Conservation (phyloP, 371 early-diverging fungal genomes). For the Blyttiomyces sp. region DNA sequence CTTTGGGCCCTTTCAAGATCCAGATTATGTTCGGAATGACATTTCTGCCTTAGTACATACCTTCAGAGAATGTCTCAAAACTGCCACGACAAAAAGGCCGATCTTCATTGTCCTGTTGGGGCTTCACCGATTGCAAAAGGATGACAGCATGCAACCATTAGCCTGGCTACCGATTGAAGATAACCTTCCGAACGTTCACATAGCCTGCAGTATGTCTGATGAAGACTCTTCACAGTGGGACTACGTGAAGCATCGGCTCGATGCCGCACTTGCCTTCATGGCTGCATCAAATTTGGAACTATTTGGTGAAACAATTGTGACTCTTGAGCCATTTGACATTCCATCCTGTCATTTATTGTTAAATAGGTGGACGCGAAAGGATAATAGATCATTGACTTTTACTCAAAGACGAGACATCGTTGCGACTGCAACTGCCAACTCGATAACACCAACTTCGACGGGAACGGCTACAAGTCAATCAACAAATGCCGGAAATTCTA, state of each 20-base stretch:
- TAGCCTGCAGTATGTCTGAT: slow-evolving; percentile 6
- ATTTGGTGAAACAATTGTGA: slow-evolving; percentile 1
- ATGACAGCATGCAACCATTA: background rate
- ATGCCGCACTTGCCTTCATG: background rate
- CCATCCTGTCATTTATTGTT: slow-evolving; percentile 14
- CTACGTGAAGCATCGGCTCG: too few species aligned
- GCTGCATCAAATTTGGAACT: slow-evolving; percentile 1
- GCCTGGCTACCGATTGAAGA: slow-evolving; percentile 23
- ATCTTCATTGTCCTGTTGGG: slow-evolving; percentile 12
- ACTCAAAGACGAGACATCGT: slow-evolving; percentile 5
- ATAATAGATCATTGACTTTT: slow-evolving; percentile 1
- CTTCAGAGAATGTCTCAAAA: slow-evolving; percentile 7
- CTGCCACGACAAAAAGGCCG: slow-evolving; percentile 12
- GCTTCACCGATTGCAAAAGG: slow-evolving; percentile 6
- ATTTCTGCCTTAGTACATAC: background rate
- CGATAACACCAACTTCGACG: background rate
- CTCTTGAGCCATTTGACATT: slow-evolving; percentile 16
- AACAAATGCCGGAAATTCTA: background rate
- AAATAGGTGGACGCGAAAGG: slow-evolving; percentile 9
- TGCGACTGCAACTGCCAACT: slow-evolving; percentile 11
- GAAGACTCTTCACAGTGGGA: background rate
- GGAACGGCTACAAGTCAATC: background rate
- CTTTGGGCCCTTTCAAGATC: slow-evolving; percentile 5
- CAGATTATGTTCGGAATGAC: slow-evolving; percentile 17
- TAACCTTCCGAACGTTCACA: slow-evolving; percentile 10